Base-by-base conservation (phyloP, 805 yeast genomes). In the Torulaspora delbrueckii region DNA sequence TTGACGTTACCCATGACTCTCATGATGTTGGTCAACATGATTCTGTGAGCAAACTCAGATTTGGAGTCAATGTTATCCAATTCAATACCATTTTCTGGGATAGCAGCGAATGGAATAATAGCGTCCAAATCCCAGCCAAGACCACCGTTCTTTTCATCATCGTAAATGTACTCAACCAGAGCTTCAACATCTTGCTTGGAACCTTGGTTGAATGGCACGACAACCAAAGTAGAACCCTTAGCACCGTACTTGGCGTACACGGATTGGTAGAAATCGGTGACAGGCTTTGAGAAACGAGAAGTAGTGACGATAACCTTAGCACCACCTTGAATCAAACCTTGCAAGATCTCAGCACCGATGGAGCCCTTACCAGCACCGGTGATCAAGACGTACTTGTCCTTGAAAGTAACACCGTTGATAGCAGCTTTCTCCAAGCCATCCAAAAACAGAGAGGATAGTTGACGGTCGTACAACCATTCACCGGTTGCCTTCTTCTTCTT, bases 331-430 rank as follows among this genome's bases (percentile, higher is more conserved):
- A 93, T 75, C 65, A 93, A 76, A 55, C 99, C 99, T 73, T 87
- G 95, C 65, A 93, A 76, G 57, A 93, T 79, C 70, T 93, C 96
- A 51, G 96, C 96, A 73, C 98, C 99, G 63, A 93, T 93, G 42
- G 99, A 93, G 45, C 98, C 99, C 40, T 87, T 90, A 76, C 99
- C 99, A 42, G 98, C 98, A 76, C 99, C 99, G 40, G 99, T 93
- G 55, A 93, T 76, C 61, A 93, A 78, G 42, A 90, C 96, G 56
- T 82, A 82, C 70, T 89, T 93, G 67, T 81, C 87, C 67, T 83
- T 81, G 75, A 82, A 93, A 32, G 96, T 79, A 46, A 89, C 78
- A 73, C 99, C 99, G 59, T 90, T 93, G 54, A 87, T 80, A 28
- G 99, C 97, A 66, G 95, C 96, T 52, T 78, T 77, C 72, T 93